phyloP scores from a whole-genome alignment of 1,284 basidiomycete species.

The Puccinia novopanici region DNA sequence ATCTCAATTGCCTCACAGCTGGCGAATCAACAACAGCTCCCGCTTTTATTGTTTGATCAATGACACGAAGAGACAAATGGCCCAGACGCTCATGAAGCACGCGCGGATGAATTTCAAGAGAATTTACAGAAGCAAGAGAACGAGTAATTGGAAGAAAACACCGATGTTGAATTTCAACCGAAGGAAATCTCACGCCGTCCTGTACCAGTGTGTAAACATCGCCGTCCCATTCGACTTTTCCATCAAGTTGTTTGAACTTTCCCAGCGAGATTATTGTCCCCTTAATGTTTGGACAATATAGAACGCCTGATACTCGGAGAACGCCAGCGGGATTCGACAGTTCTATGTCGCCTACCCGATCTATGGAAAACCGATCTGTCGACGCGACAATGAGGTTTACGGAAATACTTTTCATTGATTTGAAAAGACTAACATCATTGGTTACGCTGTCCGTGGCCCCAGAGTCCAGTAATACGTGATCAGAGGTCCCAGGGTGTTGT shows the following conservation, averaged over 20 bases:
- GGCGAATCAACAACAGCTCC: too few species aligned
- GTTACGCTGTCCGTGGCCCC: not conserved
- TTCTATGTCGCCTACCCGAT: not conserved
- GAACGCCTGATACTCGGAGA: not conserved
- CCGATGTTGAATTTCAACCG: not conserved
- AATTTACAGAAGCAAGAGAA: not conserved
- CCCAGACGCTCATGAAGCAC: too few species aligned
- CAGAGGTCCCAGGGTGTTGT: not conserved
- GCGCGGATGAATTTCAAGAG: too few species aligned
- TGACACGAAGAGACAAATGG: too few species aligned
- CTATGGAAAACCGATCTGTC: too few species aligned
- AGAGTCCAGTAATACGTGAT: not conserved
- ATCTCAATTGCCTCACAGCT: not conserved
- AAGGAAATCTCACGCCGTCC: not conserved
- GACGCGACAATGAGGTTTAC: too few species aligned
- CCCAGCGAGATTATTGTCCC: not conserved
- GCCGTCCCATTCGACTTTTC: not conserved
- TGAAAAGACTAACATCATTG: too few species aligned
- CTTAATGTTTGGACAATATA: not conserved
- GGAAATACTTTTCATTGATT: too few species aligned
- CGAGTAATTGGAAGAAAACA: not conserved
- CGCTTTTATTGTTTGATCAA: too few species aligned
- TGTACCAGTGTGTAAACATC: not conserved
- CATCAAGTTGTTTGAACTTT: not conserved
- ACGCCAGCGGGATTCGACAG: not conserved